Evolutionary conservation across 495 filamentous ascomycete genomes (phyloP), one percentile per base, ranked within the genome.

Genomic region (Aspergillus cristatus): DNA sequence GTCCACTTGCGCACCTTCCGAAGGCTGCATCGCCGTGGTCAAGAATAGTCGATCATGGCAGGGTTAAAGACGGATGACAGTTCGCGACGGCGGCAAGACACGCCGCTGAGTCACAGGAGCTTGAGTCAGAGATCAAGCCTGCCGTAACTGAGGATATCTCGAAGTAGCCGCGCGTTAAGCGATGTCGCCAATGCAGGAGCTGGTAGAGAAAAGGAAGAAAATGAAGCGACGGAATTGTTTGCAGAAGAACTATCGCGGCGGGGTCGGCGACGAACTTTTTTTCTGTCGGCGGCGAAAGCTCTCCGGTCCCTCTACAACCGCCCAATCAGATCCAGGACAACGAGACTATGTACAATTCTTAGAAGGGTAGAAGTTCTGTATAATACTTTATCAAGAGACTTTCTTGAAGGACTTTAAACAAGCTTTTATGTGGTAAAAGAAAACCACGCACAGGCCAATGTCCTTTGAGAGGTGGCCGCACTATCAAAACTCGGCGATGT

Each of bases 1-100:
- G 58, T 71, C 68, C 39, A 63, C 65, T 52, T 65, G 62, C 37
- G 55, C 61, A 50, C 62, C 62, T 54, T 68, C 63, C 46, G 61
- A 53, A 53, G 63, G 62, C 63, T 74, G 65, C 59, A 67, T 72
- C 38, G 53, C 57, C 40, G 60, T 49, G 28, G 53, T 67, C 62
- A 68, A 54, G 37, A 42, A 24, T 4, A 24, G 46, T 44, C 50
- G 52, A 50, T 43, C 63, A 68, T 68, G 62, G 58, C 61, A 60
- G 44, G 58, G 42, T n/a, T n/a, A 48, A 53, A 57, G 48, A 53
- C 43, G 29, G 31, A 38, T 53, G 43, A 55, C 37, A 53, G 29
- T 22, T 39, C 22, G 28, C 14, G 28, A 11, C 28, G 28, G 28
- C 28, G 3, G 12, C 13, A 30, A 5, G 12, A 4, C 28, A 30